Evolutionary conservation across 768 basidiomycete species (phyloP).

Genomic region (Termitomyces eurrhizus): DNA sequence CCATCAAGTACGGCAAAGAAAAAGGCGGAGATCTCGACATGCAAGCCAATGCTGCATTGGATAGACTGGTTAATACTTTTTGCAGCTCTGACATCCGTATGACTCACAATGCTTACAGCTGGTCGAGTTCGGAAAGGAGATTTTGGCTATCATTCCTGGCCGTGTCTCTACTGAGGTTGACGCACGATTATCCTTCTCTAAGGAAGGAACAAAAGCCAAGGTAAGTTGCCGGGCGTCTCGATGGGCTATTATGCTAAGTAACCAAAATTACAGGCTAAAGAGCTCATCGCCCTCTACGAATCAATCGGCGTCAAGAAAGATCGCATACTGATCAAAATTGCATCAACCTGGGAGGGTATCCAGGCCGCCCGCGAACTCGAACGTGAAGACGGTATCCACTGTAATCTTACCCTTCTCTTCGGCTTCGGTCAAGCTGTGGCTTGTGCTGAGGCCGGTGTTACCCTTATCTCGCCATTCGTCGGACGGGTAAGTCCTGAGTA

Average conservation of each 20-base stretch:
- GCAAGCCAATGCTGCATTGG: slow-evolving; percentile 77
- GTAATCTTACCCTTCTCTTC: slow-evolving; percentile 98
- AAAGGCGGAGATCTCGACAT: slow-evolving; percentile 77
- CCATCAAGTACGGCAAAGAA: slow-evolving; percentile 68
- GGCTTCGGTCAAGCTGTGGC: slow-evolving; percentile 99
- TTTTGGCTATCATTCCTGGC: slow-evolving; percentile 92
- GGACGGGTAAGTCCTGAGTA: slow-evolving; percentile 68
- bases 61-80: slow-evolving; percentile 75
- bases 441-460: slow-evolving; percentile 97
- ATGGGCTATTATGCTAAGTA: not conserved
- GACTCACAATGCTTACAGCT: slow-evolving; percentile 47
- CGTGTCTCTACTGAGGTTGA: slow-evolving; percentile 99
- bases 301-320: slow-evolving; percentile 93
- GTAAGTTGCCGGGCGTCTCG: slow-evolving; percentile 24
- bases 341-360: slow-evolving; percentile 99
- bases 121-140: slow-evolving; percentile 96
- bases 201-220: slow-evolving; percentile 87
- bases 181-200: slow-evolving; percentile 96
- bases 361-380: slow-evolving; percentile 98
- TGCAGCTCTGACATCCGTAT: not conserved
- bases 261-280: slow-evolving; percentile 49
- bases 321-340: slow-evolving; percentile 97
- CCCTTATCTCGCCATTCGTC: slow-evolving; percentile 98
- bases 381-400: slow-evolving; percentile 90
- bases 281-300: slow-evolving; percentile 92